Conservation (phyloP, 2,329 filamentous ascomycete species). For the Xylariaceae sp. region DNA sequence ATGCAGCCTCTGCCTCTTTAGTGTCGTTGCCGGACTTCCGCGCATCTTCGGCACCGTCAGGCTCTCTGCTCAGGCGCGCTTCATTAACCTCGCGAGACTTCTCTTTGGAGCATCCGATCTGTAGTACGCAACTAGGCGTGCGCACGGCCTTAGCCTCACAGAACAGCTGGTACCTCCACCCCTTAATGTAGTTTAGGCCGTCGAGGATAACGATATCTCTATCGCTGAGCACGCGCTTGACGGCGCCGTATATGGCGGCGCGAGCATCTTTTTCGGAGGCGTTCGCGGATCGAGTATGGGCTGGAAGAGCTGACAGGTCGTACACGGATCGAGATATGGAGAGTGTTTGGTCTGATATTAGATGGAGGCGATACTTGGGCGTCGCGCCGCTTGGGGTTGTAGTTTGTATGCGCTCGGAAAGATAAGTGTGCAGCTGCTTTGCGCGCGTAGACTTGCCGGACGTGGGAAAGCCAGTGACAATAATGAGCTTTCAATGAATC, state of each 20-base stretch:
- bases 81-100: conserved; percentile 65
- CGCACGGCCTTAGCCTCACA: conserved; percentile 83
- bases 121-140: conserved; percentile 77
- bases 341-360: conserved; percentile 76
- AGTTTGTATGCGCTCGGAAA: conserved; percentile 62
- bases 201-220: conserved; percentile 82
- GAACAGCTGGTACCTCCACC: conserved; percentile 84
- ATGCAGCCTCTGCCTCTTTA: conserved; percentile 54
- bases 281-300: conserved; percentile 72
- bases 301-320: conserved; percentile 65
- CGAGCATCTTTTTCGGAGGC: conserved; percentile 82
- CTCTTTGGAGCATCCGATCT: conserved; percentile 65
- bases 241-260: conserved; percentile 76
- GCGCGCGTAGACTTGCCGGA: conserved; percentile 73
- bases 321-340: conserved; percentile 75
- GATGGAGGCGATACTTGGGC: conserved; percentile 68
- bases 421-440: conserved; percentile 69
- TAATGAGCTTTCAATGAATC: conserved; percentile 61
- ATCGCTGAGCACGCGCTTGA: conserved; percentile 75
- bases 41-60: conserved; percentile 5
- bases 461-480: conserved; percentile 70
- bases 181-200: conserved; percentile 87
- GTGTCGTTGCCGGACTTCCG: conserved; percentile 22
- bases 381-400: conserved; percentile 38
- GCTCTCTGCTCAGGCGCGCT: conserved; percentile 53